Evolutionary conservation across 106 monocot genomes (phyloP), one percentile per base, ranked within the genome.

Genomic region (Allium sativum): DNA sequence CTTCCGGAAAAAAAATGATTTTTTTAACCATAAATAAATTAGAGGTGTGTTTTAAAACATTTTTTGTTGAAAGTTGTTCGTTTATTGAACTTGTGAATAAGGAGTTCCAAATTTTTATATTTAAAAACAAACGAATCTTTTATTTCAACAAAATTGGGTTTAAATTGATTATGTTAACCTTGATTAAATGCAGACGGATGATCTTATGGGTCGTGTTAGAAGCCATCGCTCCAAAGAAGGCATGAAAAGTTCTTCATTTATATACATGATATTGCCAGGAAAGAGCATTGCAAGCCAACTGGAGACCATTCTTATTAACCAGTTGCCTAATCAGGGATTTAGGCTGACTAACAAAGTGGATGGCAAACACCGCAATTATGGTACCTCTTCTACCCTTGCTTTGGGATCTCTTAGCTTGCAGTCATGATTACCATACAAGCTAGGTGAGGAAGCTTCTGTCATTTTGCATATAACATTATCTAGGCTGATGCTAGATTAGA

Each of bases 231-330:
- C 79, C 0, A 88, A 98, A 62, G 85, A 78, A 65, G 82, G 81
- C 61, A 77, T 92, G 82, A 75, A 85, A 55, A 72, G 72, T 56
- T 70, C 83, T 6, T 19, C 44, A 17, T 74, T 83, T 48, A 17
- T 98, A 20, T 98, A 98, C 65, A 45, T 85, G 16, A 14, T 85
- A 31, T 79, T 98, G 18, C 88, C 98, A 15, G 98, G 98, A 55
- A 98, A 92, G 82, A 98, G 98, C 66, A 56, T 88, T 31, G 98
- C 98, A 44, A 74, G 78, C 73, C 76, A 88, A 67, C 62, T 98
- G 16, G 98, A 98, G 69, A 98, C 98, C 50, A 76, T 98, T 55
- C 98, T 98, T 58, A 98, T 98, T 68, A 92, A 92, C 72, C 92
- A 92, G 65, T 85, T 98, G 40, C 92, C 98, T 6, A 42, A 68